Evolutionary conservation across 1,284 basidiomycete genomes (phyloP), one percentile per base, ranked within the genome.

Genomic region (Baeospora myosura): DNA sequence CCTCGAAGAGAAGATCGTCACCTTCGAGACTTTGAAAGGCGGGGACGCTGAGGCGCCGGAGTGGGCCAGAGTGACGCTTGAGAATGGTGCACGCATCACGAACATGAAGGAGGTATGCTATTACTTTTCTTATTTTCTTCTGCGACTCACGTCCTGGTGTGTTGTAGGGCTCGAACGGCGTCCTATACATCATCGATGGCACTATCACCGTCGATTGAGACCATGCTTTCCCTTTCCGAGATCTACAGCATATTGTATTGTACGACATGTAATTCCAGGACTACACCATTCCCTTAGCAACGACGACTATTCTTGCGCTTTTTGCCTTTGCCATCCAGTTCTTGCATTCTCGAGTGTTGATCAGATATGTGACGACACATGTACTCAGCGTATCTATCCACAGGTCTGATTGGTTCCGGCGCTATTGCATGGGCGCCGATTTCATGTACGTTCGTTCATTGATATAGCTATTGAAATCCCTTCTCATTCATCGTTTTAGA

Each of bases 151-250:
- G 41, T 21, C 36, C 47, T 40, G 49, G 45, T 31, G 12, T 14
- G 40, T 29, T 22, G 6, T 47, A 87, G 85, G 84, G 72, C 2
- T 61, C 62, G 32, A 86, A 88, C 52, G 84, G 84, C 5, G 69
- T 81, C 7, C 54, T 88, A 34, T 86, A 82, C 56, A 57, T 87
- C 50, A 73, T 88, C 39, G 83, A 88, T 53, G 76, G 79, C 32
- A 73, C 78, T 5, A 63, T 83, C 42, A 60, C 59, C 45, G 43
- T 59, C 36, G 61, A 66, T 38, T 66, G 57, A 58, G 32, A 26
- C 8, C 12, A 20, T 42, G n/a, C 5, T 3, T 8, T 14, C 14
- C 6, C 7, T n/a, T 5, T 12, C 16, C 17, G 5, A 17, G 11
- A n/a, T 30, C 14, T 40, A 35, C 11, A 21, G 33, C 33, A 11